Base-by-base conservation (phyloP, 306 rosid genomes). In the Lagenaria siceraria region DNA sequence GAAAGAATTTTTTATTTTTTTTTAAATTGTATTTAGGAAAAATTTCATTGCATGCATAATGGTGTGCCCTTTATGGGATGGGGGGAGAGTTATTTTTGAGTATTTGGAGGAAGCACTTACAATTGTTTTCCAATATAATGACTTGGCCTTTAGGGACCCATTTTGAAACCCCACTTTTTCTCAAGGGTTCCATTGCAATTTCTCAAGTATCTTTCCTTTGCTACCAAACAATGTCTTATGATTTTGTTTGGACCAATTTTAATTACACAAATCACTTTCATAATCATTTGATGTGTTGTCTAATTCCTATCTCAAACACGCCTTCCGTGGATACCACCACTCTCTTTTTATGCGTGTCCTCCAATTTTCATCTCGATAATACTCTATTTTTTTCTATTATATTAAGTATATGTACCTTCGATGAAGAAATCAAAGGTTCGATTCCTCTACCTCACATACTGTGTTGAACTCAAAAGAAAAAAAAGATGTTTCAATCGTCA, bases 41-140 rank as follows among this genome's bases (percentile, higher is more conserved):
- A 64, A 64, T 22, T 22, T 43, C 36, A 2, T 70, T 70, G 75
- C 75, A 43, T 70, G 75, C 55, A 70, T 70, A 43, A 70, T 70
- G 38, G 75, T 70, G 75, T 70, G 75, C 15, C 38, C 75, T 42
- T 21, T 68, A 21, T 68, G 74, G 33, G 33, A 68, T 68, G 13
- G 74, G 27, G 65, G 10, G 46, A 65, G 46, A 15, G 8, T 1
- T n/a, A n/a, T n/a, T 40, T 36, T n/a, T 19, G 11, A 13, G 46
- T 40, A 8, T 64, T 66, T 66, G 74, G 74, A 42, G 54, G 12
- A 35, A 11, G 75, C 54, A 42, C 75, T 69, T 69, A 4, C 12
- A n/a, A 5, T 69, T 66, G 73, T 56, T 65, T 65, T 65, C 25
- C 49, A 46, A 46, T 46, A 46, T 46, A 64, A 64, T 64, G 72